Evolutionary conservation across 768 basidiomycete genomes (phyloP).

Genomic region (Myochromella boudieri): DNA sequence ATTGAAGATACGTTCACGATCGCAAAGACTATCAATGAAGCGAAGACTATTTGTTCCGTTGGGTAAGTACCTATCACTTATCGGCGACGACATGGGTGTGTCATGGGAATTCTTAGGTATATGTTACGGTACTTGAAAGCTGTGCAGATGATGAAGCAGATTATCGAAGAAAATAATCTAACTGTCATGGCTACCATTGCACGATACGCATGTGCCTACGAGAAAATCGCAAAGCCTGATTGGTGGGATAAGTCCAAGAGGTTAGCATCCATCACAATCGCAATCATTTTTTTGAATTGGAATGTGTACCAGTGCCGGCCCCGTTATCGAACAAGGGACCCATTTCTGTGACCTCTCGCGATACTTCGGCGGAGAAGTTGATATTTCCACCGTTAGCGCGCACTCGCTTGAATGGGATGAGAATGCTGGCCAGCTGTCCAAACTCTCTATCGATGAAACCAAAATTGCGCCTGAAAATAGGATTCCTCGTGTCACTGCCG

Average conservation of each 20-base stretch:
- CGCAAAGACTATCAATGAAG: constrained; percentile 67
- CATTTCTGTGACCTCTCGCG: constrained; percentile 97
- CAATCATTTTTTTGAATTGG: not conserved
- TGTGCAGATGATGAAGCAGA: constrained; percentile 95
- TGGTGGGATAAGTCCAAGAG: constrained; percentile 96
- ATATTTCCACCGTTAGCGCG: constrained; percentile 75
- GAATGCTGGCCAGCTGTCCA: constrained; percentile 79
- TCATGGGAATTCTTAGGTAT: constrained; percentile 49
- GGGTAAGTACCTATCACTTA: constrained; percentile 51
- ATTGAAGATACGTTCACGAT: constrained; percentile 70
- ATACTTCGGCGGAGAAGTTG: constrained; percentile 96
- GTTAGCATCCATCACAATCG: constrained; percentile 27
- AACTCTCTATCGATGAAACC: constrained; percentile 81
- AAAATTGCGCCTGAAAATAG: constrained; percentile 85
- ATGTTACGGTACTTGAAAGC: constrained; percentile 94
- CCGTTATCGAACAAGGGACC: constrained; percentile 89
- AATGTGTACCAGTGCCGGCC: constrained; percentile 56
- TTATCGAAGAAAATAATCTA: constrained; percentile 91
- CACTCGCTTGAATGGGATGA: constrained; percentile 94
- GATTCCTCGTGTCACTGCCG: constrained; percentile 90
- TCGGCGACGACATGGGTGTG: constrained; percentile 2
- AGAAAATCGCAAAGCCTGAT: constrained; percentile 74
- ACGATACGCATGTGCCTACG: constrained; percentile 89
- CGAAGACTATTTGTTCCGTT: constrained; percentile 81
- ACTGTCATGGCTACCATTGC: constrained; percentile 96